Base-by-base conservation (phyloP, 441 rosid genomes). In the Gossypium lobatum region DNA sequence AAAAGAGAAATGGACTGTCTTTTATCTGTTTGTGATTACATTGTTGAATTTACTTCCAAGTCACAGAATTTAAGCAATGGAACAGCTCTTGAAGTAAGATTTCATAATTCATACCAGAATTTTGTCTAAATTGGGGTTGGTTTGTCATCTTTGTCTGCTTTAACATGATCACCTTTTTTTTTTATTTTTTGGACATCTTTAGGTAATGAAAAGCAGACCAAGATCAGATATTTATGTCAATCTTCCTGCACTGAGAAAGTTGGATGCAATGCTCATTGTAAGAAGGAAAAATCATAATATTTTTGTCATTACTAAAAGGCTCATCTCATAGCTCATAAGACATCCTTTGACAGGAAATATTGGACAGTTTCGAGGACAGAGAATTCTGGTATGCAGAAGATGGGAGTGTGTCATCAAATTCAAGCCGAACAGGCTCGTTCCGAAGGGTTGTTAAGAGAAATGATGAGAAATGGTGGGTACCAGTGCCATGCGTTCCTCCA, bases 391-490 rank as follows among this genome's bases (percentile, higher is more conserved):
- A 89, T 28, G 88, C 84, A 3, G 92, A 88, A 67, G 80, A 84
- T 26, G 92, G 92, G 31, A 84, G 86, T 70, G 78, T 87, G 91
- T 82, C 88, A 14, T 77, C 88, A 0, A 82, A 72, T 46, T 83
- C 79, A 4, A 83, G 81, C 28, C 82, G 76, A 59, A 81, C 91
- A 9, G 96, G 87, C 72, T 88, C 96, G 4, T 93, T 91, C 62
- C 77, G 92, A 3, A 86, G 83, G 76, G 85, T 86, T 14, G 85
- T 85, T 77, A 86, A 85, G 69, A 77, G 85, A 26, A 85, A 86
- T 64, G 89, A 89, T 50, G 92, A 90, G 80, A 88, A 89, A 79
- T 89, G 95, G 95, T 88, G 95, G 92, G 79, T 89, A 62, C 95
- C 92, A 0, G 86, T 89, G 57, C 95, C 95, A 0, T 89, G 92